Evolutionary conservation across 305 asterid genomes (phyloP), one percentile per base, ranked within the genome.

Genomic region (Rubia peregrina): DNA sequence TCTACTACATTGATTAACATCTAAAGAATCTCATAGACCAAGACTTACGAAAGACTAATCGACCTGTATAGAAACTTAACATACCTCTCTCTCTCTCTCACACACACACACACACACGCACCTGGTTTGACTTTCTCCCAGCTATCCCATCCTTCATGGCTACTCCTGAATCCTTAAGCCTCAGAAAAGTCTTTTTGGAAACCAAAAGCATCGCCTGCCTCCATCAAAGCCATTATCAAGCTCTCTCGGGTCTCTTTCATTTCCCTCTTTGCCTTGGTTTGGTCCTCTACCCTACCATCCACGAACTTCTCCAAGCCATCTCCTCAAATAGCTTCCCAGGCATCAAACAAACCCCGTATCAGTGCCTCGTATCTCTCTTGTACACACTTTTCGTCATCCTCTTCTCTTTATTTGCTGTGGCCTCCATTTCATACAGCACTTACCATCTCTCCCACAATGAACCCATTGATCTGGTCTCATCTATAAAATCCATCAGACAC

Each of bases 161-260:
- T 44, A 7, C 49, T 44, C 13, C 49, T 43, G 36, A 33, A 33
- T 33, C 36, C 36, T 33, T 33, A 33, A 33, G 36, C 36, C 36
- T 33, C 36, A 33, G 36, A 33, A 33, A 2, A 33, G 36, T 33
- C 36, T 81, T 88, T 68, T 77, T 87, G 42, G 89, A 91, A 70
- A 70, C 95, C 12, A 76, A 67, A 67, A 81, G 79, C 63, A 73
- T 88, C 66, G 75, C 87, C 83, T 82, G 30, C 71, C 73, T 87
- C 41, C 89, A 85, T 74, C 67, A 81, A 24, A 80, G 83, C 79
- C 92, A 86, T 62, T 89, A 83, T 80, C 66, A 74, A 30, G 80
- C 86, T 55, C 87, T 91, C 24, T 77, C 93, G 0, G 65, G 83
- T 17, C 83, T 86, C 83, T 88, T 91, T 81, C 76, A 88, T 71